Evolutionary conservation across 768 basidiomycete genomes (phyloP), one percentile per base, ranked within the genome.

Genomic region (Phylloporus rhodoxanthus): DNA sequence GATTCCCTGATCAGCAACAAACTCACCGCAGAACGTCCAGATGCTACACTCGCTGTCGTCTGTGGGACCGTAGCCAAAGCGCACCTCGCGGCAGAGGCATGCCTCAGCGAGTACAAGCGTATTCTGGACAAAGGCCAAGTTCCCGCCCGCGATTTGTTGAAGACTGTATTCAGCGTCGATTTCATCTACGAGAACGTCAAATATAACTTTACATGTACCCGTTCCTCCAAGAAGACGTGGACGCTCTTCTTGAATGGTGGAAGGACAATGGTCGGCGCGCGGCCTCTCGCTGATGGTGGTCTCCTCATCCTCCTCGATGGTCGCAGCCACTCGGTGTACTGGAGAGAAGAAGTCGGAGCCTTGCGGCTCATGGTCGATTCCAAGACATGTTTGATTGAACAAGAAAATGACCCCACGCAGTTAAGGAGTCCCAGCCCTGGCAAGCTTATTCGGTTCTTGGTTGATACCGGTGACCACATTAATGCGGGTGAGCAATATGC

Each of bases 341-440:
- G 91, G 92, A 79, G 91, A 47, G 96, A 97, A 68, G 96, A 99
- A 73, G 96, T 98, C 47, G 96, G 93, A 48, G 89, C 91, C 8
- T 73, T 93, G 57, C 75, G 90, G 57, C 67, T 98, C 63, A 91
- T 92, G 84, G 85, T 99, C 52, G 95, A 99, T 70, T 80, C 92
- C 46, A 95, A 97, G 78, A 99, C 96, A 14, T 96, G 94, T 67
- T 77, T 97, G 72, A 93, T 99, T 58, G 96, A 97, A 69, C 94
- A 98, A 71, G 96, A 99, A 77, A 97, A 97, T 60, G 96, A 99
- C 62, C 96, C 96, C 14, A 99, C 96, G 20, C 95, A 98, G 68
- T 75, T 98, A 40, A 78, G 96, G 59, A 92, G 89, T 62, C 96
- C 96, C 8, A 91, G 86, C 70, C 96, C 96, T 9, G 96, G 96